These are phyloP conservation scores for Claviceps quebecensis DNA, from an alignment of 2,329 filamentous ascomycete genomes.

Conservation along the genomic window DNA sequence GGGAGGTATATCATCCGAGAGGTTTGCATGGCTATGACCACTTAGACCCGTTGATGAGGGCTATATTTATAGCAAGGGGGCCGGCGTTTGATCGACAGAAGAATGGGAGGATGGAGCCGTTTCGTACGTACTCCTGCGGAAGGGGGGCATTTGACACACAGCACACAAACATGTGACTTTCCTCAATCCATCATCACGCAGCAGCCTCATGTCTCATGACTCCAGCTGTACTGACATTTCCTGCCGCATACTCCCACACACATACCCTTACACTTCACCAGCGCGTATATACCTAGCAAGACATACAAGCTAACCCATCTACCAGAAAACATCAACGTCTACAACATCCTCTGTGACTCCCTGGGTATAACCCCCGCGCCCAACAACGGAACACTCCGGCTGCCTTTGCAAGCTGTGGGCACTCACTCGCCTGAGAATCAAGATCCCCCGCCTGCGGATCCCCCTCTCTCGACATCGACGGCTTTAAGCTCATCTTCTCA, in stretches of 20 bases:
- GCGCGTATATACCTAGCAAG: no score
- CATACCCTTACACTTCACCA: no score
- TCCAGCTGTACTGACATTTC: no score
- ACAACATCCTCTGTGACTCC: constrained; percentile 88
- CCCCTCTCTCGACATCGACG: not conserved
- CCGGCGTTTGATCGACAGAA: constrained; percentile 81
- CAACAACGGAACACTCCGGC: constrained; percentile 76
- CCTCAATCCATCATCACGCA: no score
- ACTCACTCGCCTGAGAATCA: constrained; percentile 35
- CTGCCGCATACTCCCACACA: no score
- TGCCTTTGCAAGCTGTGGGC: constrained; percentile 52
- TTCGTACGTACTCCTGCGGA: constrained; percentile 49
- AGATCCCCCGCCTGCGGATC: not conserved
- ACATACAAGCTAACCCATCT: constrained; percentile 12
- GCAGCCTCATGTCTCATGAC: no score
- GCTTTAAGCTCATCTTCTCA: not conserved
- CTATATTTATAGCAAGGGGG: constrained; percentile 84
- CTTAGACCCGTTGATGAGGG: constrained; percentile 86
- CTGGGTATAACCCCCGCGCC: constrained; percentile 57
- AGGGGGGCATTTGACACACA: no score
- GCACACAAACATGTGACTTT: no score
- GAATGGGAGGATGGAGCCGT: constrained; percentile 64
- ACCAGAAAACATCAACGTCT: constrained; percentile 82
- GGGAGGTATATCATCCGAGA: constrained; percentile 58
- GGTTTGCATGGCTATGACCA: constrained; percentile 94